A percentile compares a stretch with the other conserved stretches of the same genome.
Conservation (phyloP, 2,329 filamentous ascomycete species). For the Xylaria sp. region DNA sequence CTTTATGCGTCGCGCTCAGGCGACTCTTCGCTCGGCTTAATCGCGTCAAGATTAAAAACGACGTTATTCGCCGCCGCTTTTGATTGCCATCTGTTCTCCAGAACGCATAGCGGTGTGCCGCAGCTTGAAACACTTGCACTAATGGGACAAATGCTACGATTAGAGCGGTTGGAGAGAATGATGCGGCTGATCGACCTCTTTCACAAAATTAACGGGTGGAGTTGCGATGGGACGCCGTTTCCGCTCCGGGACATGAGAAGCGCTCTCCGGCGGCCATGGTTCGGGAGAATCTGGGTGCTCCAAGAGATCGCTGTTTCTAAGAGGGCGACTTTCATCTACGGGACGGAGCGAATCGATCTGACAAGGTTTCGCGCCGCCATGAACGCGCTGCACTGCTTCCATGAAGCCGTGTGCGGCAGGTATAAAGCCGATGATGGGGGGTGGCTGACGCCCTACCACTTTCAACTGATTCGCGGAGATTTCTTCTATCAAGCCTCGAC, state of each 20-base stretch:
- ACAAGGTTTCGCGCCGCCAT: slow-evolving; percentile 38
- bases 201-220: slow-evolving; percentile 20
- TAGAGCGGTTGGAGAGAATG: slow-evolving; percentile 2
- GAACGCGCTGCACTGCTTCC: slow-evolving; percentile 23
- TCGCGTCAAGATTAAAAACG: not conserved
- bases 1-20: not conserved
- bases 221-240: slow-evolving; percentile 3
- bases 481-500: slow-evolving; percentile 7
- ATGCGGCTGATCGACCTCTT: slow-evolving; percentile 11
- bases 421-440: not conserved
- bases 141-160: slow-evolving; percentile 1
- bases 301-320: slow-evolving; percentile 42
- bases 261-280: slow-evolving; percentile 38
- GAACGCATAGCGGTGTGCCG: not conserved
- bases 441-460: not conserved
- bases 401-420: not conserved
- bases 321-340: slow-evolving; percentile 37
- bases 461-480: not conserved
- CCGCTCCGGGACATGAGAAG: slow-evolving; percentile 28
- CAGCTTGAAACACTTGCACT: slow-evolving; percentile 1
- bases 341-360: slow-evolving; percentile 30
- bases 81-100: not conserved
- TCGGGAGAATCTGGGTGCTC: slow-evolving; percentile 43
- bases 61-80: not conserved
- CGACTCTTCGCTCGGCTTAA: not conserved